Evolutionary conservation across 163 green algal genomes (phyloP).

Genomic region (Chloromonas sp.): DNA sequence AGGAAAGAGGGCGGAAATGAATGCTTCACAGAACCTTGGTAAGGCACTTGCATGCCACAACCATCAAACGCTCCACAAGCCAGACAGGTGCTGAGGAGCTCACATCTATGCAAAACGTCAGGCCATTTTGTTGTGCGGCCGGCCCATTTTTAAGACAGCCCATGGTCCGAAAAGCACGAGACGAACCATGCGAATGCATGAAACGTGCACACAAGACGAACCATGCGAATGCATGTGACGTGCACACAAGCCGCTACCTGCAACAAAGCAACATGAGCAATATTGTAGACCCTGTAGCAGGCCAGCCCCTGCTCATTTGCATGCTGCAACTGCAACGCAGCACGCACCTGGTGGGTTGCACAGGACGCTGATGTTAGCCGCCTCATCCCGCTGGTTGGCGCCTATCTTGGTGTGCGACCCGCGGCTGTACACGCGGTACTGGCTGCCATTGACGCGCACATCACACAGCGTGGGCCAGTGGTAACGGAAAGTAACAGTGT

Average conservation of each 20-base stretch:
- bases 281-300: neutral
- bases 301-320: neutral
- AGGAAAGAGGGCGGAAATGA: too few relatives aligned
- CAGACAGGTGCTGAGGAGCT: too few relatives aligned
- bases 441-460: conserved; percentile 51
- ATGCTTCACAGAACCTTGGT: too few relatives aligned
- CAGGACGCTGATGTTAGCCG: conserved; percentile 38
- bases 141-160: too few relatives aligned
- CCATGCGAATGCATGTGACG: neutral
- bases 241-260: neutral
- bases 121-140: too few relatives aligned
- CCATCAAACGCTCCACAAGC: too few relatives aligned
- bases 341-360: conserved; percentile 3
- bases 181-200: too few relatives aligned
- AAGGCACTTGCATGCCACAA: too few relatives aligned
- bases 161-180: too few relatives aligned
- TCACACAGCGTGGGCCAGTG: conserved; percentile 62
- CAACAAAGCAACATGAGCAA: neutral
- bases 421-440: conserved; percentile 32
- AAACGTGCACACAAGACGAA: neutral
- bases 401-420: conserved; percentile 51
- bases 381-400: conserved; percentile 63
- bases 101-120: too few relatives aligned
- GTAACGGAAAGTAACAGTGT: conserved; percentile 57
- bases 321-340: neutral